Evolutionary conservation across 2,329 filamentous ascomycete species (phyloP).

Genomic region (Fusarium sarcochroum): DNA sequence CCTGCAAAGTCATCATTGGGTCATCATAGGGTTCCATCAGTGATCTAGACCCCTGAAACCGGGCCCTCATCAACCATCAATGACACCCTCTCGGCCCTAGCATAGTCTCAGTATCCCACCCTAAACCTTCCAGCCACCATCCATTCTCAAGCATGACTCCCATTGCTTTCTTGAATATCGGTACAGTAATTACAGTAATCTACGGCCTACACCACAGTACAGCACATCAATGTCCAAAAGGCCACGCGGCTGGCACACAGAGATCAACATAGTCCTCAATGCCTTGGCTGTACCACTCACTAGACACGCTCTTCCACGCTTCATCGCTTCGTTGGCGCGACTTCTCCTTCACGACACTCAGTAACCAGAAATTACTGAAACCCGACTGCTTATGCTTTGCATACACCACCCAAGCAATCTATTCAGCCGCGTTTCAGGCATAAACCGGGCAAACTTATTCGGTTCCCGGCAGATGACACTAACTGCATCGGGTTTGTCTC

Average conservation of each 20-base stretch:
- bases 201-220: neutral
- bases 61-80: constrained; percentile 11
- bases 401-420: constrained; percentile 13
- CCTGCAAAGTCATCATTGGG: constrained; percentile 18
- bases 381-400: constrained; percentile 2
- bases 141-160: neutral
- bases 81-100: constrained; percentile 22
- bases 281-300: constrained; percentile 3
- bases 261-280: constrained; percentile 7
- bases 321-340: constrained; percentile 4
- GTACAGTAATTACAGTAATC: too few species aligned
- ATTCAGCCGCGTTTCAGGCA: constrained; percentile 18
- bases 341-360: neutral
- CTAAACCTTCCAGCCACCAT: constrained; percentile 5
- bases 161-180: too few species aligned
- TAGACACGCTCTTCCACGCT: constrained; percentile 1
- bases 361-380: neutral
- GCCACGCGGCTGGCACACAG: constrained; percentile 24
- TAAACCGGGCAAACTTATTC: constrained; percentile 1
- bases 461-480: constrained; percentile 34
- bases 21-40: constrained; percentile 25
- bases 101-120: constrained; percentile 30
- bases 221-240: neutral
- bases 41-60: constrained; percentile 19
- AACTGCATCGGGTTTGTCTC: constrained; percentile 34